Evolutionary conservation across 2,329 filamentous ascomycete species (phyloP).

Genomic region (Cladosporium sp.): DNA sequence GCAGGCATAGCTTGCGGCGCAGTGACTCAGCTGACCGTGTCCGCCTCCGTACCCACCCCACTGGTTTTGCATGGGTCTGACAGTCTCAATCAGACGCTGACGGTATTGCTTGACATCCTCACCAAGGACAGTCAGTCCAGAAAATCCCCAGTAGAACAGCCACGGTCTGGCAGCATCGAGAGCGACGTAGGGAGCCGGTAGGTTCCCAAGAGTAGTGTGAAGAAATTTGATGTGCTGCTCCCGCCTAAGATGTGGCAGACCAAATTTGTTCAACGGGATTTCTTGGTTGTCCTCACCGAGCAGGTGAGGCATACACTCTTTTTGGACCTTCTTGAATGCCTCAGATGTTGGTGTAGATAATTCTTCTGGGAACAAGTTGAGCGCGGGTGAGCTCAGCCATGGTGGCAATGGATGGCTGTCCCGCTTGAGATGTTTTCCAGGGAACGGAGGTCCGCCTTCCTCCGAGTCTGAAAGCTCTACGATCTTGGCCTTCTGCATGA

Average conservation of each 20-base stretch:
- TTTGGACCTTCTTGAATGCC: conserved; percentile 9
- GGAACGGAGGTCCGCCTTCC: conserved; percentile 27
- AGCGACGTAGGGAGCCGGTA: conserved; percentile 66
- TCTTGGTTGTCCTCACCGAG: conserved; percentile 39
- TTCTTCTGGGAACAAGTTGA: conserved; percentile 23
- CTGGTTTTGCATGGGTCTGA: conserved; percentile 74
- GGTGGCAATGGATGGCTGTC: conserved; percentile 18
- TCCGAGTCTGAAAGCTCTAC: conserved; percentile 30
- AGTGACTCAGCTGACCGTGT: conserved; percentile 83
- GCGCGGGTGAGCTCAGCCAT: conserved; percentile 23
- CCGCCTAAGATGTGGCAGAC: conserved; percentile 70
- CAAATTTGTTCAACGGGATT: conserved; percentile 57
- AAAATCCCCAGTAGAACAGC: conserved; percentile 90
- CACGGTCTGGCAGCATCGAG: conserved; percentile 88
- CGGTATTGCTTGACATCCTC: conserved; percentile 66
- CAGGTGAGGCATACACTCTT: conserved; percentile 25
- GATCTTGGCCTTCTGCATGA: conserved; percentile 25
- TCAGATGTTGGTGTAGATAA: conserved; percentile 12
- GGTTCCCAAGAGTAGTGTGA: conserved; percentile 48
- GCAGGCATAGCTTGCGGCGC: conserved; percentile 83
- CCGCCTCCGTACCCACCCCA: conserved; percentile 88
- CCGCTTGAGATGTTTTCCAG: conserved; percentile 20
- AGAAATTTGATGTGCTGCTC: conserved; percentile 59
- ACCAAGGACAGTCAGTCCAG: conserved; percentile 69
- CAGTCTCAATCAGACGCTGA: conserved; percentile 62